phyloP scores from a whole-genome alignment of 2,329 filamentous ascomycete genomes.

The Cladosporium phlei region DNA sequence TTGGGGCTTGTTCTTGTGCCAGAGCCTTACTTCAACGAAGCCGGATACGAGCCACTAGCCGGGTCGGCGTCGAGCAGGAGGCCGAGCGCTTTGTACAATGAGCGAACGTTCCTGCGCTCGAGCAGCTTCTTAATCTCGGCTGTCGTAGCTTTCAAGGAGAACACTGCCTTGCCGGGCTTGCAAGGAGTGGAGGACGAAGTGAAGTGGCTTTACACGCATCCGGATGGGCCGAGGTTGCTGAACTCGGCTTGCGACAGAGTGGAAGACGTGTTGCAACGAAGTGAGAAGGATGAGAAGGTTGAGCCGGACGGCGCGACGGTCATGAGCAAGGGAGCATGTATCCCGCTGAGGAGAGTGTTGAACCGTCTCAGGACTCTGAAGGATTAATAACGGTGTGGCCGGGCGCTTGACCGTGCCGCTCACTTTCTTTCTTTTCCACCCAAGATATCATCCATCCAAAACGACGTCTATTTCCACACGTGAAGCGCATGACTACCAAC shows the following conservation, averaged over 20 bases:
- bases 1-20: slow-evolving; percentile 44
- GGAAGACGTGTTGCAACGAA: slow-evolving; percentile 38
- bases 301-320: slow-evolving; percentile 42
- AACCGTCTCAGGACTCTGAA: slow-evolving; percentile 2
- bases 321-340: slow-evolving; percentile 45
- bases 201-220: slow-evolving; percentile 46
- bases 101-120: slow-evolving; percentile 24
- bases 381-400: too few species aligned
- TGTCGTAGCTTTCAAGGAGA: slow-evolving; percentile 38
- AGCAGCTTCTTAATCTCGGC: slow-evolving; percentile 25
- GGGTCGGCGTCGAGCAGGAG: slow-evolving; percentile 25
- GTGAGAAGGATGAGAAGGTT: slow-evolving; percentile 27
- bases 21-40: slow-evolving; percentile 61
- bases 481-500: too few species aligned
- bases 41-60: slow-evolving; percentile 52
- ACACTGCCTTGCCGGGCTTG: slow-evolving; percentile 20
- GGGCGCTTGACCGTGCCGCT: too few species aligned
- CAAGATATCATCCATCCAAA: too few species aligned
- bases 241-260: slow-evolving; percentile 41
- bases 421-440: too few species aligned
- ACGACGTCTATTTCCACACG: too few species aligned
- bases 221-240: slow-evolving; percentile 35
- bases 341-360: slow-evolving; percentile 17
- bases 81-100: slow-evolving; percentile 28
- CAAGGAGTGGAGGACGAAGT: slow-evolving; percentile 51